Base-by-base conservation (phyloP, 2,329 filamentous ascomycete species). In the Fusarium nurragi region DNA sequence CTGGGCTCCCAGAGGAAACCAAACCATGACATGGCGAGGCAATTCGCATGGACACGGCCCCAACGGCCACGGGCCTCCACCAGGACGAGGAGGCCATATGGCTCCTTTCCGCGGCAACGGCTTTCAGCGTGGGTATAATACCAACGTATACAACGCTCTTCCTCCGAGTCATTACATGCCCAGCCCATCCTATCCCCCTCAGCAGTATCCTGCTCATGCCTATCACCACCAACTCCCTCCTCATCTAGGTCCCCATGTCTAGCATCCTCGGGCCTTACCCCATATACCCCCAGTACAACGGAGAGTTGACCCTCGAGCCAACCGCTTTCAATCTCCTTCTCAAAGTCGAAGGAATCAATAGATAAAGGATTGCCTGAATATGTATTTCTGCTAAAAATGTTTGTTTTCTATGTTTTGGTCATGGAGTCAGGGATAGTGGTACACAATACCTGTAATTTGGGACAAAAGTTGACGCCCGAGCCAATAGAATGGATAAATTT, bases 221-320 rank as follows among this genome's bases (percentile, higher is more conserved):
- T 65, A 62, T 9, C 48, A 64, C 6, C 63, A 64, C 21, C 55
- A 62, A 14, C 14, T 62, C 11, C 47, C 59, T 37, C 47, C 62
- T 9, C 68, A 70, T 22, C 53, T 65, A 5, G 32, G 32, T 10
- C 32, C 32, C 4, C 32, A 34, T 10, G 32, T 18, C 32, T 34
- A 34, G n/a, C 32, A 34, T 7, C 16, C 32, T n/a, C 32, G 4
- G 32, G 7, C 10, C 16, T n/a, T 34, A 34, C n/a, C 32, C n/a
- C 16, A 34, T 34, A 34, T 34, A 34, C 32, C 16, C 32, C 32
- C 7, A n/a, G 4, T n/a, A 34, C 32, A 18, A 34, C 32, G n/a
- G 16, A 34, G 16, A 9, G 7, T n/a, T 10, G 4, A 9, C 7
- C n/a, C n/a, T 10, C 9, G 16, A 34, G 13, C 8, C 9, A n/a